Evolutionary conservation across 257 asterid genomes (phyloP).

Genomic region (Lantana camara): DNA sequence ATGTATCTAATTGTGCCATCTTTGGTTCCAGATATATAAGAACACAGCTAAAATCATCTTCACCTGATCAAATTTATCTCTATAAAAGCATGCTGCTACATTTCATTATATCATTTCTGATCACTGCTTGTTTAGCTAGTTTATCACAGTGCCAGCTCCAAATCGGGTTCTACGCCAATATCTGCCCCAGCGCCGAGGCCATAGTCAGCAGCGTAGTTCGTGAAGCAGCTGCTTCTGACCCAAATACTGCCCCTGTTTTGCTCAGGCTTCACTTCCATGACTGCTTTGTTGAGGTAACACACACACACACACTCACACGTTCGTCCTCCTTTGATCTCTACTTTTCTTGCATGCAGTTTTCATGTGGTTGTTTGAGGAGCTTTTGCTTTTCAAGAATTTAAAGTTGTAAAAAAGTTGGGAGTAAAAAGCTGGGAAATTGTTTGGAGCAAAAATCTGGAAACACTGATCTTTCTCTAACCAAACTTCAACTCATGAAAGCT

Average conservation of each 20-base stretch:
- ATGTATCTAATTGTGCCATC: neutral
- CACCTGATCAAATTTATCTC: neutral
- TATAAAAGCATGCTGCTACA: neutral
- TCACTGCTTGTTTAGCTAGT: constrained; percentile 10
- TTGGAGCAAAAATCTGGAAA: too few species aligned
- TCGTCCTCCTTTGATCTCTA: neutral
- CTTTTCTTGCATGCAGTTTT: neutral
- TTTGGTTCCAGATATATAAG: neutral
- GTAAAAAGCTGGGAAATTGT: too few species aligned
- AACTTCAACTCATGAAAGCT: too few species aligned
- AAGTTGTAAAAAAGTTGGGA: too few species aligned
- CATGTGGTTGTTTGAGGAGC: too few species aligned
- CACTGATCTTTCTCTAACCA: too few species aligned
- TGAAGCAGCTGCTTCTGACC: constrained; percentile 49
- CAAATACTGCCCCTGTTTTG: constrained; percentile 44
- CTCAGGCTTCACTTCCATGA: constrained; percentile 94
- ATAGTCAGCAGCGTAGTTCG: constrained; percentile 55
- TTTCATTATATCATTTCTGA: neutral
- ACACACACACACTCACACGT: neutral
- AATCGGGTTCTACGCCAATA: constrained; percentile 62
- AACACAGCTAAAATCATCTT: constrained; percentile 4
- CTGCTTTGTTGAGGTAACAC: constrained; percentile 68
- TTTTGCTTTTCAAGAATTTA: too few species aligned
- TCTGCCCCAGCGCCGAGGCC: constrained; percentile 75
- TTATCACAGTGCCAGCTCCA: constrained; percentile 49